Evolutionary conservation across 2,329 filamentous ascomycete genomes (phyloP).

Genomic region (Penicillium sp.): DNA sequence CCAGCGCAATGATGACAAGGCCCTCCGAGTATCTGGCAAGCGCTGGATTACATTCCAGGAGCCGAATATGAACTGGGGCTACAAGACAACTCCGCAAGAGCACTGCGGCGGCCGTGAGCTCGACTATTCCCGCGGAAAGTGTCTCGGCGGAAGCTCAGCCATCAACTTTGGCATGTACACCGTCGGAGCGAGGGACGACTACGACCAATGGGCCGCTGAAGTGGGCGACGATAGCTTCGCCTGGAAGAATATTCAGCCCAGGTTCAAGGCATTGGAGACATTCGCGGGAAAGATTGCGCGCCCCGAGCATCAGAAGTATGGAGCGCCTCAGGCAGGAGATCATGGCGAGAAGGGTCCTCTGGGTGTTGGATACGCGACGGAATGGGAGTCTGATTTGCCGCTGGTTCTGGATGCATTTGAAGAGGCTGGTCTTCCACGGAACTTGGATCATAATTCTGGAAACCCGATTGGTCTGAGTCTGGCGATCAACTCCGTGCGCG

Average conservation of each 20-base stretch:
- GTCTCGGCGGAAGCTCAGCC: constrained; percentile 54
- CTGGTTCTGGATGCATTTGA: constrained; percentile 52
- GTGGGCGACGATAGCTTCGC: constrained; percentile 58
- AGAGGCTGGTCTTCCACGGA: constrained; percentile 51
- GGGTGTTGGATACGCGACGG: constrained; percentile 50
- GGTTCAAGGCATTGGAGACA: constrained; percentile 57
- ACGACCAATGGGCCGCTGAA: constrained; percentile 60
- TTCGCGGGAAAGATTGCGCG: constrained; percentile 50
- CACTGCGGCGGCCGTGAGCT: constrained; percentile 48
- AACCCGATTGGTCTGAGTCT: constrained; percentile 59
- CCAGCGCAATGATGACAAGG: constrained; percentile 49
- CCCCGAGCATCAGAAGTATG: constrained; percentile 49
- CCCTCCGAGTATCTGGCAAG: constrained; percentile 55
- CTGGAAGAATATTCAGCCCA: constrained; percentile 56
- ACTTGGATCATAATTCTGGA: constrained; percentile 60
- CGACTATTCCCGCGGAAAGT: constrained; percentile 54
- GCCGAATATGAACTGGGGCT: constrained; percentile 55
- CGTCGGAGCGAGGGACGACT: constrained; percentile 61
- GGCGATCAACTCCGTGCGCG: constrained; percentile 52
- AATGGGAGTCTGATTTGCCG: constrained; percentile 54
- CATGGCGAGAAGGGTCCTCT: constrained; percentile 56
- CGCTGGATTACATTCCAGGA: constrained; percentile 57
- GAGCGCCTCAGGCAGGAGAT: constrained; percentile 44
- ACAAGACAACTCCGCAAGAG: constrained; percentile 52
- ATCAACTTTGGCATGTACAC: constrained; percentile 60